Base-by-base conservation (phyloP, 2,329 filamentous ascomycete genomes). In the Xylariaceae sp. region DNA sequence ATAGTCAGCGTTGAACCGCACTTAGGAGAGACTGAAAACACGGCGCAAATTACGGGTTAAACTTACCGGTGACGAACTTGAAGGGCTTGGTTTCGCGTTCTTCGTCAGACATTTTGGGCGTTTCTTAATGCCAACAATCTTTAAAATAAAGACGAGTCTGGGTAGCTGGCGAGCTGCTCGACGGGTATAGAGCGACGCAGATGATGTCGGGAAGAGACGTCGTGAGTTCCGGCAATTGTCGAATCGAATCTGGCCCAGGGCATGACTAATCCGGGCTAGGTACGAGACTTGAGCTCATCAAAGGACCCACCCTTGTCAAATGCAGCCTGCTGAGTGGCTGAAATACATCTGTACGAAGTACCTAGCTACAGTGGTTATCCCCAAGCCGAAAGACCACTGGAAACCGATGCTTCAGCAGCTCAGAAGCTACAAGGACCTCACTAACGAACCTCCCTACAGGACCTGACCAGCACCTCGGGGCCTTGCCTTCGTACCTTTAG, bases 31-130 rank as follows among this genome's bases (percentile, higher is more conserved):
- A 9, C 44, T 21, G 15, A 48, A 21, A 43, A 40, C 30, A 30
- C 55, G 61, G 62, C 64, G 58, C 46, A 64, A 63, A 65, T 68
- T 61, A 59, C 21, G 46, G 55, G 40, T 52, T 37, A 55, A 51
- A 74, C 89, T 76, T 84, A 96, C 92, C 92, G 80, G 92, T 97
- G 72, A 97, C 94, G 80, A 97, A 97, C 88, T 99, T 99, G 88
- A 99, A 99, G 77, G 95, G 95, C 86, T 96, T 99, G 79, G 92
- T 96, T 66, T 82, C 80, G 75, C 81, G 81, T 75, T 95, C 89
- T 70, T 89, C 87, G 78, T 95, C 89, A 74, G 91, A 87, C 92
- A 99, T 99, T 68, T 78, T 92, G 83, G 76, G 76, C 76, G 70
- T 72, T 72, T 68, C 64, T 61, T 68, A n/a, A 30, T 10, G 68